A percentile compares a stretch with the other conserved stretches of the same genome.
Conservation (phyloP, 805 yeast genomes). For the Metschnikowia anglica region DNA sequence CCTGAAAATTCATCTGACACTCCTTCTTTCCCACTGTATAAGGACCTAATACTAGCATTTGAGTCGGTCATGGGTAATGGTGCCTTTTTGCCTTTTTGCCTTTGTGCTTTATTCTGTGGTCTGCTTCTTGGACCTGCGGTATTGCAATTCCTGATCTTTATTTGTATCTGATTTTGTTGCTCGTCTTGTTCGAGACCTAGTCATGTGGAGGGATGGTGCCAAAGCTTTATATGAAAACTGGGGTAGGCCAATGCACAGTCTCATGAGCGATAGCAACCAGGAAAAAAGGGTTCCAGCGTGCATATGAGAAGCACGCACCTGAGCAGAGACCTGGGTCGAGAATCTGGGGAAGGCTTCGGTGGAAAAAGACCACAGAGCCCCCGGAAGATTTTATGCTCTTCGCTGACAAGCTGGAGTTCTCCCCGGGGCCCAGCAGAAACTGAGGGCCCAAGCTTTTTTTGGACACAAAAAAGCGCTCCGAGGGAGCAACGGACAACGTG, state of each 20-base stretch:
- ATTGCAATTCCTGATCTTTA: too few species aligned
- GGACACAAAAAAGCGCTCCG: too few species aligned
- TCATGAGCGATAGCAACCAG: constrained; percentile 1
- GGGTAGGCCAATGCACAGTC: constrained; percentile 7
- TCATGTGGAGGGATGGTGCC: background rate
- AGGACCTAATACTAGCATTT: constrained; percentile 42
- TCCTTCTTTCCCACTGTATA: constrained; percentile 36
- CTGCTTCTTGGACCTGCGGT: too few species aligned
- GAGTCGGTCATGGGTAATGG: constrained; percentile 37
- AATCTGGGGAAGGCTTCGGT: too few species aligned
- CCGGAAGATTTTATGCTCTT: too few species aligned
- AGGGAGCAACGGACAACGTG: too few species aligned
- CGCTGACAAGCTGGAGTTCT: too few species aligned
- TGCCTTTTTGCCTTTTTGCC: background rate
- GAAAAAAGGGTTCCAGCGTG: background rate
- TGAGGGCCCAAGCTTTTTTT: too few species aligned
- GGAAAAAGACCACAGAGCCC: too few species aligned
- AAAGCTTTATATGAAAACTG: constrained; percentile 8
- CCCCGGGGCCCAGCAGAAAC: too few species aligned
- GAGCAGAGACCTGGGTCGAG: too few species aligned
- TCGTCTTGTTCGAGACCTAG: background rate
- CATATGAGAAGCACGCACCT: too few species aligned
- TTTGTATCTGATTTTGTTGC: background rate
- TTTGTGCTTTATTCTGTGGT: background rate
- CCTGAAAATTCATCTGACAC: constrained; percentile 20